A percentile compares a stretch with the other conserved stretches of the same genome.
These are phyloP conservation scores for Penicillium waksmanii DNA, from an alignment of 495 filamentous ascomycete species.

Conservation along the genomic window DNA sequence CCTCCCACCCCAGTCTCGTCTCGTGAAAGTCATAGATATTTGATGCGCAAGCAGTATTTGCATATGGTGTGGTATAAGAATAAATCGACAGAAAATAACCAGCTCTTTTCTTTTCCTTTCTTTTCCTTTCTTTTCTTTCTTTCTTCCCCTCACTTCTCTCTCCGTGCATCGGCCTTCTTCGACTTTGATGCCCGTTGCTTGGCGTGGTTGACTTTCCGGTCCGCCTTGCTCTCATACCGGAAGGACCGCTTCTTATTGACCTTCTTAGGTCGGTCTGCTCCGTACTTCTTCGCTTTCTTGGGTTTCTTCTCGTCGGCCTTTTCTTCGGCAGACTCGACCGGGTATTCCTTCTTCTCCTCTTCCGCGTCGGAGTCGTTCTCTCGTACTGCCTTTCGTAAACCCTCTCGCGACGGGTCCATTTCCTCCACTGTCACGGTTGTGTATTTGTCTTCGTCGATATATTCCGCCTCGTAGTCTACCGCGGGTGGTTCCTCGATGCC, in stretches of 20 bases:
- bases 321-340: conserved; percentile 11
- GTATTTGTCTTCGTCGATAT: conserved; percentile 93
- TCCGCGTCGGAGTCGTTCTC: conserved; percentile 53
- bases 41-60: conserved; percentile 10
- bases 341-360: conserved; percentile 28
- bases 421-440: conserved; percentile 92
- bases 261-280: conserved; percentile 63
- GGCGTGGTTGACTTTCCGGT: conserved; percentile 66
- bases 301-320: conserved; percentile 33
- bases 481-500: conserved; percentile 62
- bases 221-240: conserved; percentile 83
- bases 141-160: conserved; percentile 34
- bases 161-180: conserved; percentile 50
- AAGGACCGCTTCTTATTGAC: conserved; percentile 79
- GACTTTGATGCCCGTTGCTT: conserved; percentile 69
- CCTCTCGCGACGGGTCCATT: conserved; percentile 79
- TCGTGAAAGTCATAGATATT: conserved; percentile 19
- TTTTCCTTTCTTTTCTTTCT: not conserved
- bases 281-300: conserved; percentile 48
- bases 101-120: not conserved
- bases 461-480: conserved; percentile 86
- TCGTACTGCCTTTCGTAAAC: conserved; percentile 57
- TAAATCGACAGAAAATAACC: conserved; percentile 2
- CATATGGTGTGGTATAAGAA: conserved; percentile 23
- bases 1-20: conserved; percentile 12